Conservation (phyloP, 345 rosid genomes). For the Gossypium longicalyx region DNA sequence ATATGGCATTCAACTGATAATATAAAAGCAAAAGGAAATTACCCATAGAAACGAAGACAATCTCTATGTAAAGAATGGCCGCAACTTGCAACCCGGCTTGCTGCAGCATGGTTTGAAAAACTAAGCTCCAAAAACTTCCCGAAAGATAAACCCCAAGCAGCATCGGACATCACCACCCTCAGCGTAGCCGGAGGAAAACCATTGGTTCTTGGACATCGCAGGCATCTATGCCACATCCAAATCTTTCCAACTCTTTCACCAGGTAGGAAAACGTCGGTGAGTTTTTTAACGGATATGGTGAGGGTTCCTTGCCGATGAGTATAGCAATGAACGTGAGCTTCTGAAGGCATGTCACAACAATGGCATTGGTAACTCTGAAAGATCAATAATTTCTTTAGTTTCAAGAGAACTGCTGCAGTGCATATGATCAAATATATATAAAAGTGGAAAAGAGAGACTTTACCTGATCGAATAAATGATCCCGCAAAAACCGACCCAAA, state of each 20-base stretch:
- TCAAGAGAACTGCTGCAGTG: background rate
- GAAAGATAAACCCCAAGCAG: conserved; percentile 98
- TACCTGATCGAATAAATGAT: conserved; percentile 89
- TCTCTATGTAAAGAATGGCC: conserved; percentile 99
- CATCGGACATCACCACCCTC: conserved; percentile 93
- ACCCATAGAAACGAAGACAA: conserved; percentile 99
- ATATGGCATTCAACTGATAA: background rate
- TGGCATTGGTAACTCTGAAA: conserved; percentile 63
- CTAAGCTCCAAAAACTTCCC: conserved; percentile 99
- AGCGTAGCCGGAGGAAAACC: conserved; percentile 93
- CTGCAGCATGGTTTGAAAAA: conserved; percentile 97
- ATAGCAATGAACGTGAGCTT: conserved; percentile 96
- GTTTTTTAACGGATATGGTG: conserved; percentile 91
- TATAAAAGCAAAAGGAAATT: background rate
- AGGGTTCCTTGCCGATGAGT: conserved; percentile 97
- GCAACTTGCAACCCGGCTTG: conserved; percentile 97
- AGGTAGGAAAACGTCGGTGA: conserved; percentile 59
- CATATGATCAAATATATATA: background rate
- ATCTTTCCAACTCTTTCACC: conserved; percentile 92
- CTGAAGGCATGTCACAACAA: conserved; percentile 92
- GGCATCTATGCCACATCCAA: conserved; percentile 99
- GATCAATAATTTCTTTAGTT: conserved; percentile 20
- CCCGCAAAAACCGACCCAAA: conserved; percentile 88
- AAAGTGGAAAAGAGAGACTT: conserved; percentile 17
- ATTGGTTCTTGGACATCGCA: conserved; percentile 67